Conservation (phyloP, 257 asterid species). For the Petunia secreta region DNA sequence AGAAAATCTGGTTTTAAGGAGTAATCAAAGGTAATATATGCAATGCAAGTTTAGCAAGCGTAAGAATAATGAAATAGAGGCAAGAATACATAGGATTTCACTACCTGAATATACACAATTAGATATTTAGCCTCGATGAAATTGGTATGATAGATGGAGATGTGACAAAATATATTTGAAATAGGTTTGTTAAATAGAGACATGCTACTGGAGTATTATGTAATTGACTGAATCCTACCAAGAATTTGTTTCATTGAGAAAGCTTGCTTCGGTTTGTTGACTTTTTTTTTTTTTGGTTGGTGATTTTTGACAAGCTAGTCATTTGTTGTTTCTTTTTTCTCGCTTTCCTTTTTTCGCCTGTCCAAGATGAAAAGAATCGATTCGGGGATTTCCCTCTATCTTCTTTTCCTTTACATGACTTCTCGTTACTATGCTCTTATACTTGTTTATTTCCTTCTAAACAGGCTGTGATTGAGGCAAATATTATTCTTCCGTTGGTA, state of each 20-base stretch:
- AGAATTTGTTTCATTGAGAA: background rate
- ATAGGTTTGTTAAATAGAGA: slow-evolving; percentile 5
- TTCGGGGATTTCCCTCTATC: background rate
- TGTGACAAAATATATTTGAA: background rate
- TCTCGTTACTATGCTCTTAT: slow-evolving; percentile 5
- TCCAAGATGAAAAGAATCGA: background rate
- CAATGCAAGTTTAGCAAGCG: background rate
- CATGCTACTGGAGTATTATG: background rate
- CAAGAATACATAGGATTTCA: background rate
- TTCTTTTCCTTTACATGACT: background rate
- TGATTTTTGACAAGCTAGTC: too few species aligned
- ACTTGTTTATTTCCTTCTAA: slow-evolving; percentile 20
- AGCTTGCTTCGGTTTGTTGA: background rate
- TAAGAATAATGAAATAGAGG: background rate
- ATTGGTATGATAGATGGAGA: background rate
- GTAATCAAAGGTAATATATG: background rate
- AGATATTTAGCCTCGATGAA: background rate
- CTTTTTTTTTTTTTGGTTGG: background rate
- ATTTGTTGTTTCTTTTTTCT: background rate
- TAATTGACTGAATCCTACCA: background rate
- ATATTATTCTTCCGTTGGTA: slow-evolving; percentile 47
- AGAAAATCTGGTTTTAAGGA: background rate
- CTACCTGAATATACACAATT: background rate
- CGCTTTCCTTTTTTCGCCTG: background rate
- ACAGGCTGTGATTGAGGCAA: slow-evolving; percentile 56